These are phyloP conservation scores for Albizia julibrissin DNA, from an alignment of 306 rosid genomes.

Conservation along the genomic window DNA sequence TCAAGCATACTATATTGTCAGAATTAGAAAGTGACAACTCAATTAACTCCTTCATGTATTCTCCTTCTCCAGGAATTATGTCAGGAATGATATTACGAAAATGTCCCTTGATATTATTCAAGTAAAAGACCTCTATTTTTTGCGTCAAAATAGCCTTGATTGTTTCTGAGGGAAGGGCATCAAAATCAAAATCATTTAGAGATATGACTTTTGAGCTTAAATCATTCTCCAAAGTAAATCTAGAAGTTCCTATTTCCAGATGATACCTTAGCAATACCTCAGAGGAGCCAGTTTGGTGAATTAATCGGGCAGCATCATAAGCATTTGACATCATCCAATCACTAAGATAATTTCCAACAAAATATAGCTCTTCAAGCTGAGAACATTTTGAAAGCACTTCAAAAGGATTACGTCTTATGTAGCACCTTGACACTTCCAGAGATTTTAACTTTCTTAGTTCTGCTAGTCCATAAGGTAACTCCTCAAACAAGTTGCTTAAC, in stretches of 20 bases:
- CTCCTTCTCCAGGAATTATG: not conserved
- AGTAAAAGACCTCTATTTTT: not conserved
- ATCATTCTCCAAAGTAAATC: not conserved
- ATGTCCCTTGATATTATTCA: not conserved
- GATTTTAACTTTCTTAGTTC: not conserved
- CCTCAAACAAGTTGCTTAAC: not conserved
- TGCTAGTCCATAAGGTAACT: not conserved
- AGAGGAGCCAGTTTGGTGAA: not conserved
- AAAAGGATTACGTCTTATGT: not conserved
- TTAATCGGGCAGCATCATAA: not conserved
- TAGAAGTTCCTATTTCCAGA: not conserved
- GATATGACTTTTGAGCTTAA: not conserved
- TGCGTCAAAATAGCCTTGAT: not conserved
- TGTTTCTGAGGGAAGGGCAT: not conserved
- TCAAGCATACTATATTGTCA: not conserved
- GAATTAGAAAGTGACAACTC: not conserved
- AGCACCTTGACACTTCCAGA: not conserved
- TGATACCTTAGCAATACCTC: not conserved
- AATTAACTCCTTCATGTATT: not conserved
- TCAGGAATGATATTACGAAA: not conserved
- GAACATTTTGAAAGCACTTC: not conserved
- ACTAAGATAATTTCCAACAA: not conserved
- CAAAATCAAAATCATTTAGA: not conserved
- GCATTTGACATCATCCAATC: not conserved
- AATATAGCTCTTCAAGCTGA: conserved; percentile 1